Evolutionary conservation across 2,329 filamentous ascomycete genomes (phyloP).

Genomic region (Pseudofabraea citricarpa): DNA sequence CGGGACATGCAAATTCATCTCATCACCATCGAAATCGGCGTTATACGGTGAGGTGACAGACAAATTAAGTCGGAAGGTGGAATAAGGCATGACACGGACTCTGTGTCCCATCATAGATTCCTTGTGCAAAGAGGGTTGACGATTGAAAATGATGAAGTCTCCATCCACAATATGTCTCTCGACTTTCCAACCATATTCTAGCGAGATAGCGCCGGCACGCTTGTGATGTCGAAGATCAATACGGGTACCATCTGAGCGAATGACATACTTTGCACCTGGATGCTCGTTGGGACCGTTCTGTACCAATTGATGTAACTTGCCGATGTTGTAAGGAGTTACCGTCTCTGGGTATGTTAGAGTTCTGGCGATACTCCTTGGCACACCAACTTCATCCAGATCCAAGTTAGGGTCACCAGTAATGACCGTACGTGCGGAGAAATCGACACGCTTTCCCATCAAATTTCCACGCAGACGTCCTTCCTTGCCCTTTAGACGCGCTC

Average conservation of each 20-base stretch:
- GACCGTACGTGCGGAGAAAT: slow-evolving; percentile 98
- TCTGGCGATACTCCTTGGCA: slow-evolving; percentile 86
- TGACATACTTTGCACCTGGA: slow-evolving; percentile 93
- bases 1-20: slow-evolving; percentile 99
- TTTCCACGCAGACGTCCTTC: slow-evolving; percentile 97
- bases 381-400: slow-evolving; percentile 94
- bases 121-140: slow-evolving; percentile 97
- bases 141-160: slow-evolving; percentile 99
- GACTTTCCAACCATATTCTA: slow-evolving; percentile 98
- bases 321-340: slow-evolving; percentile 96
- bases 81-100: slow-evolving; percentile 97
- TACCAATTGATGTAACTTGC: slow-evolving; percentile 82
- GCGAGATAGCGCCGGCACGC: slow-evolving; percentile 74
- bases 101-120: slow-evolving; percentile 99
- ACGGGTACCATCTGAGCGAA: slow-evolving; percentile 86
- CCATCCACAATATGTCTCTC: slow-evolving; percentile 94
- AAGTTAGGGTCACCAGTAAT: slow-evolving; percentile 98
- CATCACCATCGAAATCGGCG: slow-evolving; percentile 98
- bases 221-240: slow-evolving; percentile 95
- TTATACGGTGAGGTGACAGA: slow-evolving; percentile 99
- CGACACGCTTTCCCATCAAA: slow-evolving; percentile 98
- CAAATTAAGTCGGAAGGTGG: slow-evolving; percentile 94
- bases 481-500: slow-evolving; percentile 96
- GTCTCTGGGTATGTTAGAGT: slow-evolving; percentile 96
- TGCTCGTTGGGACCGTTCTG: slow-evolving; percentile 93